Conservation (phyloP, 805 yeast species). For the Candida vartiovaarae region DNA sequence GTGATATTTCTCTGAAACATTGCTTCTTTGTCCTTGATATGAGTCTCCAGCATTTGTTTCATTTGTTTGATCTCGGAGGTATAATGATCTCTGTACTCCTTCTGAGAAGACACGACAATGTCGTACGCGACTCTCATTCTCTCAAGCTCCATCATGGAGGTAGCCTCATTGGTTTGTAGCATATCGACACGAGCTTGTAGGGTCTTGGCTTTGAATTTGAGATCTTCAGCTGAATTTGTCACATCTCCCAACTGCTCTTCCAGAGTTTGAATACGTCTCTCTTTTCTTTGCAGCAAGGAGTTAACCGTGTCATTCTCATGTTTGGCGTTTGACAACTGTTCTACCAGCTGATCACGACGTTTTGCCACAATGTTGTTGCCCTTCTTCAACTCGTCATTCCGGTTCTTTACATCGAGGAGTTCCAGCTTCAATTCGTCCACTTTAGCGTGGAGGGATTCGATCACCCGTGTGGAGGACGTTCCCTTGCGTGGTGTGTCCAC, state of each 20-base stretch:
- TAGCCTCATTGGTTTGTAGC: slow-evolving; percentile 38
- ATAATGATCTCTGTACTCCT: slow-evolving; percentile 44
- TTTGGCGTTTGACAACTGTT: slow-evolving; percentile 61
- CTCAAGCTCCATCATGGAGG: slow-evolving; percentile 44
- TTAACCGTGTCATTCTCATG: slow-evolving; percentile 74
- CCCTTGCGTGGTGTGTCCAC: slow-evolving; percentile 4
- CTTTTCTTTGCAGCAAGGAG: slow-evolving; percentile 62
- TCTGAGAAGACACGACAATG: slow-evolving; percentile 43
- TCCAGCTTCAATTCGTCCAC: slow-evolving; percentile 47
- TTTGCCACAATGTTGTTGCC: slow-evolving; percentile 40
- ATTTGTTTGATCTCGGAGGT: slow-evolving; percentile 35
- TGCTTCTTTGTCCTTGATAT: slow-evolving; percentile 30
- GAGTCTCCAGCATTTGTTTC: slow-evolving; percentile 30
- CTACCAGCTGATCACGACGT: slow-evolving; percentile 48
- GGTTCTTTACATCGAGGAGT: slow-evolving; percentile 30
- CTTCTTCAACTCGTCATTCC: slow-evolving; percentile 49
- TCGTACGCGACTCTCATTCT: slow-evolving; percentile 54
- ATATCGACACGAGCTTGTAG: slow-evolving; percentile 42
- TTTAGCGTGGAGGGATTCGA: slow-evolving; percentile 36
- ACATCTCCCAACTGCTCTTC: slow-evolving; percentile 50
- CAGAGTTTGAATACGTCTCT: slow-evolving; percentile 57
- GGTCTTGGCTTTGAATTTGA: slow-evolving; percentile 42
- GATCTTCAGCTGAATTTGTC: slow-evolving; percentile 39
- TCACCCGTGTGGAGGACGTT: slow-evolving; percentile 24
- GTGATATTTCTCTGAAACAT: slow-evolving; percentile 30